phyloP scores from a whole-genome alignment of 441 rosid species.

The Hura crepitans region DNA sequence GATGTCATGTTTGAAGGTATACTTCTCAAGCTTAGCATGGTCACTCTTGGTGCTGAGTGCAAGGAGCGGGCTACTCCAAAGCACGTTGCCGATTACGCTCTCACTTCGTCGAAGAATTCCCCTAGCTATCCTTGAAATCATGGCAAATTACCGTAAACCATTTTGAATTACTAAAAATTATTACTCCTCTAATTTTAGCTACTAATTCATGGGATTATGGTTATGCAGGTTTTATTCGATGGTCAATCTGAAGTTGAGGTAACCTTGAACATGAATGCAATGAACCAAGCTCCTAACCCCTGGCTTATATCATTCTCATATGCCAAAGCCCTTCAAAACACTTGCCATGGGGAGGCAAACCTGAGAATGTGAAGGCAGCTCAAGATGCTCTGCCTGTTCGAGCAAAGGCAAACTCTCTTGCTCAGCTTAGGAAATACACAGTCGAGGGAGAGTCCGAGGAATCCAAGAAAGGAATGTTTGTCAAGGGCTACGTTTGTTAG shows the following conservation, averaged over 20 bases:
- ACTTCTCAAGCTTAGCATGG: conserved; percentile 93
- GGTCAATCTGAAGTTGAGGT: conserved; percentile 92
- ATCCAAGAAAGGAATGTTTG: conserved; percentile 83
- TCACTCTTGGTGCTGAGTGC: conserved; percentile 80
- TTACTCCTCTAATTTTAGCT: background rate
- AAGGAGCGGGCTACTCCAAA: conserved; percentile 64
- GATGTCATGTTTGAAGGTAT: conserved; percentile 79
- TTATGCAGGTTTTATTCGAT: conserved; percentile 72
- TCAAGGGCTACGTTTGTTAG: conserved; percentile 68
- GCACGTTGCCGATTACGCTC: conserved; percentile 74
- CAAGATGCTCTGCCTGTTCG: conserved; percentile 56
- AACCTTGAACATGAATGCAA: conserved; percentile 77
- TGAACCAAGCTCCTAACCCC: conserved; percentile 78
- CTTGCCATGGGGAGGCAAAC: conserved; percentile 82
- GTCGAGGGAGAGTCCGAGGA: conserved; percentile 87
- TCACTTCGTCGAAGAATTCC: conserved; percentile 68
- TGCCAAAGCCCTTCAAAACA: conserved; percentile 86
- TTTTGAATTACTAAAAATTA: background rate
- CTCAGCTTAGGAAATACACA: conserved; percentile 84
- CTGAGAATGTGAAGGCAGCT: conserved; percentile 73
- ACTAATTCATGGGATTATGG: background rate
- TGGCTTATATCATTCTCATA: conserved; percentile 92
- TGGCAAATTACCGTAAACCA: conserved; percentile 38
- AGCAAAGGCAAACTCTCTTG: conserved; percentile 80
- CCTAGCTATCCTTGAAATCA: conserved; percentile 74